Percentiles rank a stretch among this genome's conserved stretches.
phyloP scores from a whole-genome alignment of 139 green algal species.

The Coelastrella sp. region DNA sequence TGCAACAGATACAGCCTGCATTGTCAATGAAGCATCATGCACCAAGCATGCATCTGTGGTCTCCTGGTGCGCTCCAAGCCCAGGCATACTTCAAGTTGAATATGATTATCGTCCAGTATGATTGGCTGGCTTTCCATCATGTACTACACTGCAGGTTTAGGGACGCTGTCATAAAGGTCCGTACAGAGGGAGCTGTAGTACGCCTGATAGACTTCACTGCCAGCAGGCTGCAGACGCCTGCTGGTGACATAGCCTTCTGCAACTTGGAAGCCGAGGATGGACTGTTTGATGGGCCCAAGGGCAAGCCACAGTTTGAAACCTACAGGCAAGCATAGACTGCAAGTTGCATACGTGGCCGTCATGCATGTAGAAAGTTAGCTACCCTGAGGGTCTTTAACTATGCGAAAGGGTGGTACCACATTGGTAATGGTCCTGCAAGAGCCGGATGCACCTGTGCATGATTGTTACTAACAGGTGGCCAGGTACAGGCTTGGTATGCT shows the following conservation, averaged over 20 bases:
- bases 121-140: too few relatives aligned
- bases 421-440: too few relatives aligned
- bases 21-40: neutral
- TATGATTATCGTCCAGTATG: too few relatives aligned
- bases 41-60: neutral
- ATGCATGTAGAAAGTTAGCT: too few relatives aligned
- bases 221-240: conserved; percentile 64
- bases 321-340: conserved; percentile 78
- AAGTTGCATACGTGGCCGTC: neutral
- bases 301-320: conserved; percentile 63
- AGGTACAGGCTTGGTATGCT: too few relatives aligned
- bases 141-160: neutral
- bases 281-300: conserved; percentile 90
- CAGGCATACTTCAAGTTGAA: too few relatives aligned
- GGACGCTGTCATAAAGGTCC: conserved; percentile 55
- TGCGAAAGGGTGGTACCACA: too few relatives aligned
- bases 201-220: conserved; percentile 88
- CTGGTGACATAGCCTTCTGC: conserved; percentile 70
- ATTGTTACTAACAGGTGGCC: too few relatives aligned
- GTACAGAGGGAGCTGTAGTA: conserved; percentile 21
- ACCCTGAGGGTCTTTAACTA: too few relatives aligned
- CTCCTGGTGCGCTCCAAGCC: neutral
- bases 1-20: neutral
- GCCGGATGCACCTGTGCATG: neutral
- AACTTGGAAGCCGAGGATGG: conserved; percentile 65